phyloP scores from a whole-genome alignment of 495 filamentous ascomycete species.

The Massariosphaeria phaeospora region DNA sequence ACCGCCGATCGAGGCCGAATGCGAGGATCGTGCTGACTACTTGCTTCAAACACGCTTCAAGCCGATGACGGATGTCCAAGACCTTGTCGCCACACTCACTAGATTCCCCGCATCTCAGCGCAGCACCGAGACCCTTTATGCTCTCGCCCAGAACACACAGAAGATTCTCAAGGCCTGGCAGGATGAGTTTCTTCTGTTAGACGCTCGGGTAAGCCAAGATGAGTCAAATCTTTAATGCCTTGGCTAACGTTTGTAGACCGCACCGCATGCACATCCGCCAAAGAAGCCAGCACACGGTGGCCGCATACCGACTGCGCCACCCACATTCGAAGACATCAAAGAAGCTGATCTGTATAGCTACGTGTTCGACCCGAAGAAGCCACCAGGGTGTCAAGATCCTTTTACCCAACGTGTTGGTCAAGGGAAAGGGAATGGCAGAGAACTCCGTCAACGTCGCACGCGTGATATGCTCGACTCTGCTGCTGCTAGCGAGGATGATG shows the following conservation, averaged over 20 bases:
- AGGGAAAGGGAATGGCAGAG: constrained; percentile 36
- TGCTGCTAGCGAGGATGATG: constrained; percentile 34
- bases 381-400: constrained; percentile 39
- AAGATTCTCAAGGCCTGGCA: constrained; percentile 56
- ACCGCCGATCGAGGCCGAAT: constrained; percentile 20
- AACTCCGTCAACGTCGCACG: constrained; percentile 38
- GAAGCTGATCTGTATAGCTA: constrained; percentile 45
- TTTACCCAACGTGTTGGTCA: constrained; percentile 35
- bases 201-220: constrained; percentile 38
- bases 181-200: constrained; percentile 58
- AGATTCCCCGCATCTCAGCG: constrained; percentile 35
- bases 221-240: neutral
- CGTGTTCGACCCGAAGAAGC: constrained; percentile 37
- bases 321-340: constrained; percentile 40
- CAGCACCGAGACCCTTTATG: constrained; percentile 50
- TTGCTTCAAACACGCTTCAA: constrained; percentile 31
- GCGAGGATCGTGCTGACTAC: constrained; percentile 28
- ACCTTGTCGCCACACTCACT: constrained; percentile 34
- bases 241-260: constrained; percentile 30
- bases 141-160: constrained; percentile 49
- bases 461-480: constrained; percentile 29
- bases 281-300: constrained; percentile 42
- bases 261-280: constrained; percentile 40
- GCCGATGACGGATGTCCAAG: constrained; percentile 33
- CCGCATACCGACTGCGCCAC: constrained; percentile 29